Conservation (phyloP, 2,329 filamentous ascomycete species). For the Alternaria triticina region DNA sequence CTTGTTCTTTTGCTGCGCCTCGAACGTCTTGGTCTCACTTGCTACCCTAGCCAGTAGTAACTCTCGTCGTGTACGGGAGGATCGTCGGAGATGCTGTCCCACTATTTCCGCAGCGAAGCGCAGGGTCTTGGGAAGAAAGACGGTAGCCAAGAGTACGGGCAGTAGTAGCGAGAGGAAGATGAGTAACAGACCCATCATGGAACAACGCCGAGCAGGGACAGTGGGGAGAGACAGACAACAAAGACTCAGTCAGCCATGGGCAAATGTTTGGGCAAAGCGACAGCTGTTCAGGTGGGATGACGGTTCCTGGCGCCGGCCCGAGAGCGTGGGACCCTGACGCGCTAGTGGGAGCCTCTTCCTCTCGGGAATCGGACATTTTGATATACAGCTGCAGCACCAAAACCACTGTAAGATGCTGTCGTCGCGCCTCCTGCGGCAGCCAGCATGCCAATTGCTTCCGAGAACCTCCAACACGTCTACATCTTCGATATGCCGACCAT, state of each 20-base stretch:
- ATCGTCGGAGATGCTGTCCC: conserved; percentile 40
- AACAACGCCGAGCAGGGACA: conserved; percentile 16
- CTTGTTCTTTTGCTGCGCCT: conserved; percentile 23
- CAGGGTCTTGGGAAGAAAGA: conserved; percentile 37
- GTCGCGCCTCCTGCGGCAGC: conserved; percentile 28
- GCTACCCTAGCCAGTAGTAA: conserved; percentile 42
- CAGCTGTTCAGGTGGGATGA: conserved; percentile 37
- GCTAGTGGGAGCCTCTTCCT: conserved; percentile 20
- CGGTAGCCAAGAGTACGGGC: conserved; percentile 22
- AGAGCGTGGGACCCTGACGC: conserved; percentile 20
- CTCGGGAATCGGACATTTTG: conserved; percentile 20
- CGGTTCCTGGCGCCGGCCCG: conserved; percentile 26
- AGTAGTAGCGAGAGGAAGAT: conserved; percentile 38
- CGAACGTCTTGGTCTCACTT: conserved; percentile 35
- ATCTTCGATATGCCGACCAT: conserved; percentile 1
- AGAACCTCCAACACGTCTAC: conserved; percentile 6
- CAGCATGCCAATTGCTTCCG: conserved; percentile 34
- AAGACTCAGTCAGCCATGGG: conserved; percentile 13
- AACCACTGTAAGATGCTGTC: conserved; percentile 28
- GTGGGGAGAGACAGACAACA: conserved; percentile 2
- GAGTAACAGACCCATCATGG: conserved; percentile 34
- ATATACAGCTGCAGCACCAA: conserved; percentile 5
- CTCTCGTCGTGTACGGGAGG: conserved; percentile 41
- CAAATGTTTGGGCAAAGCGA: conserved; percentile 15
- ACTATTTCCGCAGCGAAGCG: conserved; percentile 35